Percentiles rank a stretch among this genome's conserved stretches.
These are phyloP conservation scores for Globisporangium uncinulatum DNA, from an alignment of 352 stramenopile species.

Conservation along the genomic window DNA sequence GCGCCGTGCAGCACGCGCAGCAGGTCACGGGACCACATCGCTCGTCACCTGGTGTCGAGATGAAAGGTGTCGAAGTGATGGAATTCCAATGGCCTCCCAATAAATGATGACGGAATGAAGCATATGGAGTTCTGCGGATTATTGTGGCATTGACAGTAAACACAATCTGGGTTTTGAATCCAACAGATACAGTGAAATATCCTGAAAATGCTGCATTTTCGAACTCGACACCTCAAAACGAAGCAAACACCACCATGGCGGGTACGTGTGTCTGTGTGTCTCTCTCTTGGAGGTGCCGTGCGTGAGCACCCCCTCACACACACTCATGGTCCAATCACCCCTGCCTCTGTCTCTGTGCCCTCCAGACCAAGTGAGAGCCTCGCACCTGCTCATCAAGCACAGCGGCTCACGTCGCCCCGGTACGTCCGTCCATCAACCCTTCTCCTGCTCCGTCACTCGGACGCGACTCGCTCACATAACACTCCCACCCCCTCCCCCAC, in stretches of 20 bases:
- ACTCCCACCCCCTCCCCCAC: constrained; percentile 30
- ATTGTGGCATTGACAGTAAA: not conserved
- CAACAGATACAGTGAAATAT: not conserved
- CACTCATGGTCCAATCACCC: not conserved
- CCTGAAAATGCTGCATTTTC: not conserved
- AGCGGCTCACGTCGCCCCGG: constrained; percentile 79
- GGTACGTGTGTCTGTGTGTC: not conserved
- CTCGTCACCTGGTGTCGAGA: not conserved
- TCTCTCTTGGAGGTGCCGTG: not conserved
- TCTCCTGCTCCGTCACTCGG: not conserved
- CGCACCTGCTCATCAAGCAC: constrained; percentile 96
- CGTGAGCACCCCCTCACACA: not conserved
- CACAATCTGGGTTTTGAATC: too few species aligned
- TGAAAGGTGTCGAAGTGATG: not conserved
- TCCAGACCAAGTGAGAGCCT: constrained; percentile 71
- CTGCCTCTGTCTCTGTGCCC: not conserved
- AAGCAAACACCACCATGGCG: constrained; percentile 3
- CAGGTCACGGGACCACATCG: constrained; percentile 72
- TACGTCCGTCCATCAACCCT: constrained; percentile 14
- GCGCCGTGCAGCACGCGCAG: constrained; percentile 63
- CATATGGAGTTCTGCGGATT: not conserved
- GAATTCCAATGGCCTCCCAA: too few species aligned
- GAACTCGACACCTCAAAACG: not conserved
- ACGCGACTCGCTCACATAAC: constrained; percentile 8
- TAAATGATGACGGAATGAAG: not conserved